A percentile compares a stretch with the other conserved stretches of the same genome.
Conservation (phyloP, 2,329 filamentous ascomycete genomes). For the Trichoderma lentiforme region DNA sequence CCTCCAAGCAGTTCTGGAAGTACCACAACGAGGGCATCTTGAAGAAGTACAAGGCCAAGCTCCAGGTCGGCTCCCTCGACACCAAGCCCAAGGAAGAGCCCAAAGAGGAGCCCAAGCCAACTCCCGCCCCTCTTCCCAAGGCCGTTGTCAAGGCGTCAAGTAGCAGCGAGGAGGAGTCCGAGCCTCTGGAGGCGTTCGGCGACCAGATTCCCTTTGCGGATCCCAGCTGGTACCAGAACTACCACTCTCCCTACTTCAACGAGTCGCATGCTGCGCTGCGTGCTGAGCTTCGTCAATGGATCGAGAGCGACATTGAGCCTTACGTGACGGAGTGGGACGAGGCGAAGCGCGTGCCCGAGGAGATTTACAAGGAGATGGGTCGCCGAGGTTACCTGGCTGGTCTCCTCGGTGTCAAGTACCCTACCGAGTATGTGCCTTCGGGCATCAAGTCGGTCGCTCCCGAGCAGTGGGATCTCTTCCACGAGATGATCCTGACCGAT, state of each 20-base stretch:
- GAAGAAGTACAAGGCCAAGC: constrained; percentile 76
- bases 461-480: constrained; percentile 97
- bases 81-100: constrained; percentile 71
- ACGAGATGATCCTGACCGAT: constrained; percentile 93
- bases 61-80: constrained; percentile 85
- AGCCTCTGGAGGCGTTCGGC: constrained; percentile 80
- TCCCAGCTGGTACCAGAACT: constrained; percentile 91
- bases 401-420: constrained; percentile 80
- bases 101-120: constrained; percentile 36
- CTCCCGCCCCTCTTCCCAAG: constrained; percentile 28
- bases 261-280: constrained; percentile 88
- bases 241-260: constrained; percentile 96
- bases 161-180: constrained; percentile 46
- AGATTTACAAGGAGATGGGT: constrained; percentile 94
- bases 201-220: constrained; percentile 87
- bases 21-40: constrained; percentile 82
- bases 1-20: constrained; percentile 67
- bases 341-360: constrained; percentile 80
- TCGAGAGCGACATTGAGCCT: constrained; percentile 84
- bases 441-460: constrained; percentile 72
- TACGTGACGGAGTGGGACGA: constrained; percentile 96
- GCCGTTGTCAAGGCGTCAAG: constrained; percentile 32
- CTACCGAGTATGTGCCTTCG: constrained; percentile 61
- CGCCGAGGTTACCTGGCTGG: constrained; percentile 91
- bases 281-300: constrained; percentile 87